phyloP scores from a whole-genome alignment of 2,329 filamentous ascomycete genomes.

The Rutstroemia sp. region DNA sequence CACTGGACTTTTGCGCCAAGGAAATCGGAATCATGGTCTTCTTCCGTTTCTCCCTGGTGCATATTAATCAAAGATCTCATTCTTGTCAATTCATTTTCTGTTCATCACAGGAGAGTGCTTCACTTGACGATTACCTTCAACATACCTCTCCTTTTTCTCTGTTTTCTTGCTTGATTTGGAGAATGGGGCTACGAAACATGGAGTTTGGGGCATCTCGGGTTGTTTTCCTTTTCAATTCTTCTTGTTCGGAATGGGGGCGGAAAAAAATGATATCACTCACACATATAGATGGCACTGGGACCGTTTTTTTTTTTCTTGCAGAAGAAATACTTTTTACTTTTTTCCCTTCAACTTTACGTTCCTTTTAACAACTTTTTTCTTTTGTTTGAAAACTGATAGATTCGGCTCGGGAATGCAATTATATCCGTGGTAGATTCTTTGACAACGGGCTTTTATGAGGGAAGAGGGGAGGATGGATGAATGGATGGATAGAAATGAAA shows the following conservation, averaged over 20 bases:
- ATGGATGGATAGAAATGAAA: background rate
- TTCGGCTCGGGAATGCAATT: too few species aligned
- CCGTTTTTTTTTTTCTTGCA: background rate
- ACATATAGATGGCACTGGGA: constrained; percentile 8
- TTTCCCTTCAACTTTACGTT: background rate
- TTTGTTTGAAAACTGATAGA: background rate
- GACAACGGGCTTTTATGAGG: too few species aligned
- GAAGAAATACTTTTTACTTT: background rate
- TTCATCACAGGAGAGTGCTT: background rate
- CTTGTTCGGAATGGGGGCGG: background rate
- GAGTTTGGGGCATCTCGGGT: background rate
- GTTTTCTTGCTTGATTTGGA: background rate
- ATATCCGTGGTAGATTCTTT: too few species aligned
- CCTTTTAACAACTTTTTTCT: background rate
- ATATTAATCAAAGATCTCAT: constrained; percentile 8
- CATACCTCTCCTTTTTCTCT: background rate
- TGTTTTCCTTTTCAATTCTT: background rate
- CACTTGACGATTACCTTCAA: background rate
- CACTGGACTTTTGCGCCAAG: background rate
- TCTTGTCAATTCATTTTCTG: constrained; percentile 1
- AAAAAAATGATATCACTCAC: background rate
- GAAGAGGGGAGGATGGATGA: too few species aligned
- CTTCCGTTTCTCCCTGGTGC: background rate
- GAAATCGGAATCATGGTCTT: constrained; percentile 1
- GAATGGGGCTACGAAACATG: background rate